Conservation (phyloP, 2,329 filamentous ascomycete genomes). For the Myriosclerotinia scirpicola region DNA sequence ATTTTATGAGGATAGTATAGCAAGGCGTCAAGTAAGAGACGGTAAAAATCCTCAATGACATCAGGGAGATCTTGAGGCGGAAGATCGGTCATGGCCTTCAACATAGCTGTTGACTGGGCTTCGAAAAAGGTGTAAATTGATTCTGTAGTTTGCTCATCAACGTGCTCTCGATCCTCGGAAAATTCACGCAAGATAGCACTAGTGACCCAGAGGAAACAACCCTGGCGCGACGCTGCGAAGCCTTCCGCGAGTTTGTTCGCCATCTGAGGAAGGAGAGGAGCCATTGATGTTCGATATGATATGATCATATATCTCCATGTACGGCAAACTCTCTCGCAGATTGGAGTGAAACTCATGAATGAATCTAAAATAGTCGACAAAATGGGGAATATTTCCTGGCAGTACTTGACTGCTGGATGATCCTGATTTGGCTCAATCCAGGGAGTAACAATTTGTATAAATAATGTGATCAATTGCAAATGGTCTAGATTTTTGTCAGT, state of each 20-base stretch:
- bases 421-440: conserved; percentile 69
- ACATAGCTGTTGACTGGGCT: conserved; percentile 84
- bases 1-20: conserved; percentile 88
- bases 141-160: conserved; percentile 77
- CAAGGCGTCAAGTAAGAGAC: conserved; percentile 84
- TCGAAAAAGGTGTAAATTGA: conserved; percentile 95
- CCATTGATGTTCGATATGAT: conserved; percentile 87
- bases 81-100: conserved; percentile 84
- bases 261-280: conserved; percentile 78
- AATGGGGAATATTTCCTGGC: conserved; percentile 88
- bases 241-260: conserved; percentile 85
- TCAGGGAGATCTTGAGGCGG: conserved; percentile 61
- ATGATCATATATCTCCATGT: conserved; percentile 98
- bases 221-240: conserved; percentile 83
- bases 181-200: conserved; percentile 94
- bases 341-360: conserved; percentile 82
- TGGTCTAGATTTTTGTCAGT: conserved; percentile 59
- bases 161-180: conserved; percentile 82
- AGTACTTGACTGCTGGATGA: conserved; percentile 94
- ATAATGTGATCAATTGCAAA: conserved; percentile 86
- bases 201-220: conserved; percentile 98
- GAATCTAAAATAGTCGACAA: conserved; percentile 83
- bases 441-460: conserved; percentile 76
- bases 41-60: conserved; percentile 76
- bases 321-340: conserved; percentile 88